Evolutionary conservation across 345 rosid genomes (phyloP).

Genomic region (Aurinia saxatilis): DNA sequence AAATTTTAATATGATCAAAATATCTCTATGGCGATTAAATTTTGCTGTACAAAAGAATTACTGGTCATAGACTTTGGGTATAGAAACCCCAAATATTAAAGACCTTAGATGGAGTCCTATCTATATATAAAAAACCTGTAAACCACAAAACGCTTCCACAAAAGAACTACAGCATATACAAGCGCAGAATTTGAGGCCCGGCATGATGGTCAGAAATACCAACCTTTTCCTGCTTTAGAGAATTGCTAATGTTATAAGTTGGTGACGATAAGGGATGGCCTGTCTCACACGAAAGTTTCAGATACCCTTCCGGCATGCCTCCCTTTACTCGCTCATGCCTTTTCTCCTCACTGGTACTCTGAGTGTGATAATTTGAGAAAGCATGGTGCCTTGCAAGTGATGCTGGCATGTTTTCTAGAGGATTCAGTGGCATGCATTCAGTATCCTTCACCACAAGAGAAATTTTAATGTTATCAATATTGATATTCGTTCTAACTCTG

Average conservation of each 20-base stretch:
- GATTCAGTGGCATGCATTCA: conserved; percentile 79
- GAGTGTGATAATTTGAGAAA: conserved; percentile 35
- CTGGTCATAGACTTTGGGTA: background rate
- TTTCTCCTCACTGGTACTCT: conserved; percentile 46
- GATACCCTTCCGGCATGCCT: conserved; percentile 38
- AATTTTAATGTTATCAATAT: conserved; percentile 13
- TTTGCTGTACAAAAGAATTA: background rate
- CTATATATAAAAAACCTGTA: background rate
- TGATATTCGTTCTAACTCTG: background rate
- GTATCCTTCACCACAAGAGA: conserved; percentile 52
- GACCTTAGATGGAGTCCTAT: conserved; percentile 1
- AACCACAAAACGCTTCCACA: conserved; percentile 1
- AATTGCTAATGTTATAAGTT: conserved; percentile 29
- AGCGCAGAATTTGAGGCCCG: conserved; percentile 4
- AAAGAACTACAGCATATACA: background rate
- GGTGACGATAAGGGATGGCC: conserved; percentile 37
- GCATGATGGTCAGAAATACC: conserved; percentile 21
- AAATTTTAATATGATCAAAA: conserved; percentile 4
- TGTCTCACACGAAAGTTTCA: conserved; percentile 39
- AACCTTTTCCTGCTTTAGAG: conserved; percentile 49
- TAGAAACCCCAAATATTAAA: conserved; percentile 9
- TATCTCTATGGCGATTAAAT: background rate
- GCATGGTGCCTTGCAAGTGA: conserved; percentile 47
- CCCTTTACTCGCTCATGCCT: conserved; percentile 42
- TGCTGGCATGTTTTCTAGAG: conserved; percentile 62